phyloP scores from a whole-genome alignment of 2,329 filamentous ascomycete genomes.

The Stemphylium vesicarium region DNA sequence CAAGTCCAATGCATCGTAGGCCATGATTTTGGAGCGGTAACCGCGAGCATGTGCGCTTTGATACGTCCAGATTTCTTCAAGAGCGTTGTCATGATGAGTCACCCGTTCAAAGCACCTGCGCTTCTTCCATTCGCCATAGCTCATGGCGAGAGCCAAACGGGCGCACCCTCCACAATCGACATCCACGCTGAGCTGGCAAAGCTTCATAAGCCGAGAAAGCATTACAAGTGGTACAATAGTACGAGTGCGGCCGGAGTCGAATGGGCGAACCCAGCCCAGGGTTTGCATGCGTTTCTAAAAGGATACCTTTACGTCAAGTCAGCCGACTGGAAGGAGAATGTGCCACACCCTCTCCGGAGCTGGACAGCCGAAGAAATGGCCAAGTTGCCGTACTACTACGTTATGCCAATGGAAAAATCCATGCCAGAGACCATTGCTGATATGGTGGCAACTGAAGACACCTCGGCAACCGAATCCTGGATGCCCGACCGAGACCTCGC shows the following conservation, averaged over 20 bases:
- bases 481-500: conserved; percentile 63
- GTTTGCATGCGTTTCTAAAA: conserved; percentile 65
- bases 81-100: conserved; percentile 67
- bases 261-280: conserved; percentile 58
- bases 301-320: conserved; percentile 74
- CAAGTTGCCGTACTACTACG: conserved; percentile 71
- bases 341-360: conserved; percentile 59
- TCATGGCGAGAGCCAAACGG: conserved; percentile 27
- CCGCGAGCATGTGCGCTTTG: conserved; percentile 64
- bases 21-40: conserved; percentile 71
- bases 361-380: conserved; percentile 66
- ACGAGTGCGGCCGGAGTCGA: conserved; percentile 55
- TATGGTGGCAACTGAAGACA: conserved; percentile 62
- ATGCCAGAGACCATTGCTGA: conserved; percentile 65
- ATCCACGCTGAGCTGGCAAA: conserved; percentile 64
- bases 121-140: conserved; percentile 57
- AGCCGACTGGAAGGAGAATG: conserved; percentile 63
- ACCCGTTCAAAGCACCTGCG: conserved; percentile 65
- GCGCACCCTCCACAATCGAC: conserved; percentile 44
- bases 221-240: conserved; percentile 73
- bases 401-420: conserved; percentile 64
- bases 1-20: conserved; percentile 66
- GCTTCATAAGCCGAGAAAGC: conserved; percentile 65
- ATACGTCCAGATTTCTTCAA: conserved; percentile 70
- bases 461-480: conserved; percentile 58